Percentiles rank a stretch among this genome's conserved stretches.
These are phyloP conservation scores for Colletotrichum sp. DNA, from an alignment of 2,329 filamentous ascomycete genomes.

Conservation along the genomic window DNA sequence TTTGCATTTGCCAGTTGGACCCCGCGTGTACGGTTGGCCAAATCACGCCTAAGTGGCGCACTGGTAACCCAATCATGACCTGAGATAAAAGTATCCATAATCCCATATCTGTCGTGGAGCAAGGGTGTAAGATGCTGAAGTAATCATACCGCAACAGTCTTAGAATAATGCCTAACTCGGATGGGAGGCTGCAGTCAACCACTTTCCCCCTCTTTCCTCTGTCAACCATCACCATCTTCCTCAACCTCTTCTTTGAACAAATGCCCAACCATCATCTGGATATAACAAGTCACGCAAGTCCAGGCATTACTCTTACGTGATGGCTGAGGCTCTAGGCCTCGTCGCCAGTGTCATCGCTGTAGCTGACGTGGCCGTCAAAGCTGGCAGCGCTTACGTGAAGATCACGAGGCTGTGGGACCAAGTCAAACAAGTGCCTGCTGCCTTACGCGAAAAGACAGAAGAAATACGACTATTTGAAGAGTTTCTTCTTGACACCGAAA, in stretches of 20 bases:
- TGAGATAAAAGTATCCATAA: not conserved
- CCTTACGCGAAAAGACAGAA: not conserved
- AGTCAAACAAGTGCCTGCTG: not conserved
- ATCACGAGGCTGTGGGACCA: not conserved
- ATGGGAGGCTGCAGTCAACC: no score
- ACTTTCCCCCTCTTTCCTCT: no score
- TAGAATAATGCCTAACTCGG: no score
- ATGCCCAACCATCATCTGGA: fast-evolving
- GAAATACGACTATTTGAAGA: not conserved
- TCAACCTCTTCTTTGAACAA: not conserved
- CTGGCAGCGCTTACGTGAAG: not conserved
- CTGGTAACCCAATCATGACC: not conserved
- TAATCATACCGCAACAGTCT: not conserved
- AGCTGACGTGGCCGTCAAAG: not conserved
- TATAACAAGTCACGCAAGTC: not conserved
- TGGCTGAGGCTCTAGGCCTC: not conserved
- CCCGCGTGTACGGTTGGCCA: no score
- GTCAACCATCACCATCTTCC: not conserved
- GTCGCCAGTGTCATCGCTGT: not conserved
- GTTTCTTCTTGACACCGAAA: not conserved
- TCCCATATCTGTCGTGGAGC: not conserved
- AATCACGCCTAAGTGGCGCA: no score
- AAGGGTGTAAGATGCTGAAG: not conserved
- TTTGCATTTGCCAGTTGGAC: no score
- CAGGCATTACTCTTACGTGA: not conserved